Base-by-base conservation (phyloP, 2,329 filamentous ascomycete species). In the Thielaviopsis euricoi region DNA sequence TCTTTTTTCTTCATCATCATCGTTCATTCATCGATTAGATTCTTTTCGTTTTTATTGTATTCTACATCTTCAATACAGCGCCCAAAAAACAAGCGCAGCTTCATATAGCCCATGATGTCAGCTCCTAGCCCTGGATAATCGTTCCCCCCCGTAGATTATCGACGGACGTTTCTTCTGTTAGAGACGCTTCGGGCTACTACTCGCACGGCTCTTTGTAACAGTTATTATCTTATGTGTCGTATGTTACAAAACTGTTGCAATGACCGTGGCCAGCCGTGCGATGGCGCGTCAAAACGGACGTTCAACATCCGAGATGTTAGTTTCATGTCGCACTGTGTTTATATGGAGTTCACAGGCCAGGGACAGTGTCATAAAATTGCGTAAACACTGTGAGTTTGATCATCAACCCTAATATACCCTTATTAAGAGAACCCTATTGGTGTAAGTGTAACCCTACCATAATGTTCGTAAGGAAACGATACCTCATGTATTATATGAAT, bases 221-320 rank as follows among this genome's bases (percentile, higher is more conserved):
- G 13, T 7, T 10, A 40, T 53, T 33, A n/a, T 53, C 9, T 53
- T 33, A n/a, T 53, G 21, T 53, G 17, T 33, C 33, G 12, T 29
- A 43, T 43, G 25, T 40, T 33, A 54, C 21, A 54, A 73, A 15
- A 81, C 72, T 17, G 26, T 25, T 52, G 26, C 50, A 13, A 70
- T 67, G 33, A 66, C 1, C 13, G 50, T 52, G 50, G 43, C 6
- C 12, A 48, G 43, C 19, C n/a, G 21, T 21, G n/a, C 4, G n/a
- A 48, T 48, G 43, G 43, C 19, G 43, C 43, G 43, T 48, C n/a
- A 48, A 48, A 48, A 48, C 43, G 43, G 43, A 48, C 43, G 43
- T 48, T 48, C n/a, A 22, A 48, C 43, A 48, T 48, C 19, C 43
- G 43, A 48, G n/a, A 19, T 3, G 43, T 3, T 21, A 9, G 7